phyloP scores from a whole-genome alignment of 1,284 basidiomycete species.

The Apiotrichum domesticum region DNA sequence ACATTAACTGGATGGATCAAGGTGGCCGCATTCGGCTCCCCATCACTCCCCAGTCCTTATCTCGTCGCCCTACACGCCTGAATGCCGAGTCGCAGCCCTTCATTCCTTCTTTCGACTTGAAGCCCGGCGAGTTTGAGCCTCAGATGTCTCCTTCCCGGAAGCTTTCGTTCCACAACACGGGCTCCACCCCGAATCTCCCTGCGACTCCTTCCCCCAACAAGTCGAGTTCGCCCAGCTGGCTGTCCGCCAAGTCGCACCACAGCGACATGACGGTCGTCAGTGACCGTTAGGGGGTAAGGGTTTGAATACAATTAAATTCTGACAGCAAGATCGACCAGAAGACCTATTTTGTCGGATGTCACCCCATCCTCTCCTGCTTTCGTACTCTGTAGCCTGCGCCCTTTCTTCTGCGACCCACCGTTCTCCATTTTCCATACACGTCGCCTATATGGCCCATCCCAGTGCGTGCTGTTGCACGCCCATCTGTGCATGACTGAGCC shows the following conservation, averaged over 20 bases:
- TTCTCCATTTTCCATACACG: too few relatives aligned
- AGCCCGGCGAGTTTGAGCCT: too few relatives aligned
- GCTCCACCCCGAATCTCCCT: too few relatives aligned
- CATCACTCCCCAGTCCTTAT: slow-evolving; percentile 1
- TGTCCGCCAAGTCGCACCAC: not conserved
- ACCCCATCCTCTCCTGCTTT: too few relatives aligned
- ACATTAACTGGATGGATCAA: not conserved
- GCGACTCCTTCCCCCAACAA: not conserved
- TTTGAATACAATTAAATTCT: too few relatives aligned
- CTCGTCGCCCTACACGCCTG: slow-evolving; percentile 8
- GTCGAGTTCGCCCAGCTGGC: not conserved
- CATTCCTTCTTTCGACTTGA: slow-evolving; percentile 11
- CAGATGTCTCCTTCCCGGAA: too few relatives aligned
- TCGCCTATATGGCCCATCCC: not conserved
- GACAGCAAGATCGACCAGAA: too few relatives aligned
- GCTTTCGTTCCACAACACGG: not conserved
- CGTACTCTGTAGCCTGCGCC: too few relatives aligned
- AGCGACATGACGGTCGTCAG: not conserved
- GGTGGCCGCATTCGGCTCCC: not conserved
- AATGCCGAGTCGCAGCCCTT: slow-evolving; percentile 26
- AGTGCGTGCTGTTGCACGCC: not conserved
- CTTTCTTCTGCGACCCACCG: too few relatives aligned
- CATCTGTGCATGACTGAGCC: slow-evolving; percentile 6
- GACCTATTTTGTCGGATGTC: too few relatives aligned
- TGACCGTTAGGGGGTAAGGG: not conserved